Percentiles rank a stretch among this genome's conserved stretches.
phyloP scores from a whole-genome alignment of 805 yeast genomes.

The Huiozyma naganishii region DNA sequence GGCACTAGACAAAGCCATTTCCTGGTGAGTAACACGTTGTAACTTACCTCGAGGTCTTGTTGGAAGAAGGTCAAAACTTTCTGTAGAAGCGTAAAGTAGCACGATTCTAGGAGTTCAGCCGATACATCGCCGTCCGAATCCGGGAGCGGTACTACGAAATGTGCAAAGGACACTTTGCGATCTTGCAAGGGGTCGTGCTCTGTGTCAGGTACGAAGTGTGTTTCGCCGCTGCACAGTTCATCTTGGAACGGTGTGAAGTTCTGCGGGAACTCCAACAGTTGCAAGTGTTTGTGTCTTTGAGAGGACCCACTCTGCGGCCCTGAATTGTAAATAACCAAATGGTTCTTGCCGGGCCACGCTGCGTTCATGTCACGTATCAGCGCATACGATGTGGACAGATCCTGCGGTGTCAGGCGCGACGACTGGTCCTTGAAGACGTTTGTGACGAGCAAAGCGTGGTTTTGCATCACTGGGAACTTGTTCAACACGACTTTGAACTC shows the following conservation, averaged over 20 bases:
- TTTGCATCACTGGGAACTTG: slow-evolving; percentile 74
- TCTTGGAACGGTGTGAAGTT: slow-evolving; percentile 44
- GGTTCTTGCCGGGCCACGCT: too few species aligned
- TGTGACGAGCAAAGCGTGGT: slow-evolving; percentile 74
- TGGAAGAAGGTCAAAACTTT: slow-evolving; percentile 55
- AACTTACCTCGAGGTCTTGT: slow-evolving; percentile 40
- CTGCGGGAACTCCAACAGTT: slow-evolving; percentile 63
- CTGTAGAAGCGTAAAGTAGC: slow-evolving; percentile 61
- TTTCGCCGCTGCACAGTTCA: slow-evolving; percentile 29
- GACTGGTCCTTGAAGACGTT: slow-evolving; percentile 62
- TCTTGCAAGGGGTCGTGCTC: slow-evolving; percentile 51
- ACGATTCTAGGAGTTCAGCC: slow-evolving; percentile 51
- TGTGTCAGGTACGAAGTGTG: slow-evolving; percentile 43
- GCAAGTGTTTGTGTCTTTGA: slow-evolving; percentile 86
- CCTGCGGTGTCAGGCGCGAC: slow-evolving; percentile 58
- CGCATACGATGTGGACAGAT: slow-evolving; percentile 47
- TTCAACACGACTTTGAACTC: slow-evolving; percentile 58
- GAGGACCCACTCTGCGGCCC: slow-evolving; percentile 92
- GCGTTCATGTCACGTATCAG: slow-evolving; percentile 44
- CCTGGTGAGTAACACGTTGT: slow-evolving; percentile 71
- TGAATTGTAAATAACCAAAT: slow-evolving; percentile 66
- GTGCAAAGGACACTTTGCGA: slow-evolving; percentile 62
- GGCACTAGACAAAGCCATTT: slow-evolving; percentile 81
- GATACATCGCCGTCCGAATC: slow-evolving; percentile 34
- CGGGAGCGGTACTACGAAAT: slow-evolving; percentile 60